A percentile compares a stretch with the other conserved stretches of the same genome.
Conservation (phyloP, 1,284 basidiomycete genomes). For the Clitocybe nebularis region DNA sequence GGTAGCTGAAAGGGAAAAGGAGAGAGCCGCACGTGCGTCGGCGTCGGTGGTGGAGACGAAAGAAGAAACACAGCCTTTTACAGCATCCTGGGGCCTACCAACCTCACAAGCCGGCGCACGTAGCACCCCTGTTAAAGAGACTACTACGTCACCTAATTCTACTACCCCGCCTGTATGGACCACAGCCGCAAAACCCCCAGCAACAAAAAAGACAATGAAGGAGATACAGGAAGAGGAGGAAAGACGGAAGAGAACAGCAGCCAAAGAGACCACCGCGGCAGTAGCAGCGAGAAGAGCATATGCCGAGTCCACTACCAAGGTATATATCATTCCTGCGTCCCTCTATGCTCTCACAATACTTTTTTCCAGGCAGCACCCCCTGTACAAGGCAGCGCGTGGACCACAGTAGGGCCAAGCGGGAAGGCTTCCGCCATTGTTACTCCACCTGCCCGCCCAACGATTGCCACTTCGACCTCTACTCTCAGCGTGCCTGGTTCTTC, state of each 20-base stretch:
- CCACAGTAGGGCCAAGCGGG: conserved; percentile 78
- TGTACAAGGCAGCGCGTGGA: conserved; percentile 66
- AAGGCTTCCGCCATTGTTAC: conserved; percentile 43
- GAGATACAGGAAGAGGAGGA: conserved; percentile 99
- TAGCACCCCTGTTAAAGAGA: conserved; percentile 12
- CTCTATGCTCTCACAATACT: background rate
- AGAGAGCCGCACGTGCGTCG: conserved; percentile 49
- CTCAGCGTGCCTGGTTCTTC: conserved; percentile 22
- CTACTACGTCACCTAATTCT: conserved; percentile 36
- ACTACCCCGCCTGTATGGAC: conserved; percentile 61
- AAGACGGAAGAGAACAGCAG: conserved; percentile 65
- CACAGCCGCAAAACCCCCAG: conserved; percentile 44
- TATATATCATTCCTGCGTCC: conserved; percentile 25
- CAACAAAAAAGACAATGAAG: conserved; percentile 91
- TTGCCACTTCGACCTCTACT: conserved; percentile 21
- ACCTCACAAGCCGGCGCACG: conserved; percentile 68
- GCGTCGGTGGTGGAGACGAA: conserved; percentile 33
- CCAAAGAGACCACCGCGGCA: conserved; percentile 57
- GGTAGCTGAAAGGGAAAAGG: conserved; percentile 61
- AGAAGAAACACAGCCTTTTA: conserved; percentile 61
- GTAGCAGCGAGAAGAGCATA: conserved; percentile 67
- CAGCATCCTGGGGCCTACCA: conserved; percentile 75
- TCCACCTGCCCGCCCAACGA: conserved; percentile 33
- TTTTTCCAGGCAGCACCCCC: conserved; percentile 25
- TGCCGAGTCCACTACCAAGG: conserved; percentile 78